A percentile compares a stretch with the other conserved stretches of the same genome.
Conservation (phyloP, 2,329 filamentous ascomycete genomes). For the Madurella mycetomatis region DNA sequence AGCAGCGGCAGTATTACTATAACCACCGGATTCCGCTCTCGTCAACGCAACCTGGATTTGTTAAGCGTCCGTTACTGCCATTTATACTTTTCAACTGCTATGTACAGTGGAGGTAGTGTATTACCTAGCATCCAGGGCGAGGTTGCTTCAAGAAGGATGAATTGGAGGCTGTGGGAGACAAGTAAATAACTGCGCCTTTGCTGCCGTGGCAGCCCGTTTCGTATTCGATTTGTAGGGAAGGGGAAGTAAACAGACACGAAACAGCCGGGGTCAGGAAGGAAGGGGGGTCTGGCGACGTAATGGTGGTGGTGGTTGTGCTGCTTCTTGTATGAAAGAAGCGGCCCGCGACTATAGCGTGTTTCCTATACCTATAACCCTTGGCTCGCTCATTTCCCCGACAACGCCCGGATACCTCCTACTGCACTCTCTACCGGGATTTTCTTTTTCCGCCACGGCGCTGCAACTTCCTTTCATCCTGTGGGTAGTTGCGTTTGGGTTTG, state of each 20-base stretch:
- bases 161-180: too few relatives aligned
- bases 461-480: not conserved
- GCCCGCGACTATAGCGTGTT: too few relatives aligned
- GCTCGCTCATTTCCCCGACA: too few relatives aligned
- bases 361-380: too few relatives aligned
- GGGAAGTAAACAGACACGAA: not conserved
- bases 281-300: not conserved
- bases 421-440: not conserved
- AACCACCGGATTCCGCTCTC: not conserved
- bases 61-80: slow-evolving; percentile 1
- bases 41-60: slow-evolving; percentile 1
- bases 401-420: too few relatives aligned
- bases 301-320: not conserved
- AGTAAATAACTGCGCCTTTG: too few relatives aligned
- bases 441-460: not conserved
- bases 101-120: slow-evolving; percentile 5
- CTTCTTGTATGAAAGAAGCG: not conserved
- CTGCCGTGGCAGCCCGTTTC: too few relatives aligned
- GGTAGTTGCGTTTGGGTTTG: not conserved
- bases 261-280: not conserved
- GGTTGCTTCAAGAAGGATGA: too few relatives aligned
- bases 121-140: not conserved
- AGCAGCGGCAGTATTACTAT: not conserved
- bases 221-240: not conserved
- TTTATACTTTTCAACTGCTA: slow-evolving; percentile 6